Base-by-base conservation (phyloP, 768 basidiomycete genomes). In the Amanita brunnescens region DNA sequence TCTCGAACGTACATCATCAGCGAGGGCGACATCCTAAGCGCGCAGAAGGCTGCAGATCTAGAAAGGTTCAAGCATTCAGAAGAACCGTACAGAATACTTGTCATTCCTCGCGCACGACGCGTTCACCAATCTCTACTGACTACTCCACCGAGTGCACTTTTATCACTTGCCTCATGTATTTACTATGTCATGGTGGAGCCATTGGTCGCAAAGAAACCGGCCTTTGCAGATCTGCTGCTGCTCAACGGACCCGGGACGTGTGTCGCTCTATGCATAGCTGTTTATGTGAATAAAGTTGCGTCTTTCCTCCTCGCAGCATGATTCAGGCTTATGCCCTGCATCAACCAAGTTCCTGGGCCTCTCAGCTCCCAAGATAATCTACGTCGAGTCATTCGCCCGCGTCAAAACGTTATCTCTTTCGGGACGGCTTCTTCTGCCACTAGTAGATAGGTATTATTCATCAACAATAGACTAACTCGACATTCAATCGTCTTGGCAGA, bases 241-340 rank as follows among this genome's bases (percentile, higher is more conserved):
- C 67, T 98, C 24, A 98, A 98, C 64, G 96, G 96, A 1, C 96
- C 96, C 0, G 95, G 96, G 13, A 97, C 95, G 5, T 94, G 91
- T 62, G 80, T 94, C 30, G 70, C 85, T 5, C 72, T 98, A 5
- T 90, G 86, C 52, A 53, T 78, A 13, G 81, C 87, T 0, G 76
- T 81, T 12, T 84, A 81, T 61, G 51, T 91, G 38, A 85, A 85
- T 57, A 81, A 79, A 65, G 92, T 89, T 62, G 58, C 80, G 70
- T 51, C 45, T 32, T 21, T 23, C 6, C 14, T 37, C 26, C 13
- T 12, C 14, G 47, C 13, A 10, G 10, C 35, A 5, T 33, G 20
- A 13, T 12, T 16, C 14, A 20, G 32, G 16, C 42, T 52, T 18
- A 43, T 34, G 44, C 42, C 41, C n/a, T 52, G 58, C 16, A 18